Evolutionary conservation across 2,329 filamentous ascomycete genomes (phyloP), one percentile per base, ranked within the genome.

Genomic region (Colletotrichum sojae): DNA sequence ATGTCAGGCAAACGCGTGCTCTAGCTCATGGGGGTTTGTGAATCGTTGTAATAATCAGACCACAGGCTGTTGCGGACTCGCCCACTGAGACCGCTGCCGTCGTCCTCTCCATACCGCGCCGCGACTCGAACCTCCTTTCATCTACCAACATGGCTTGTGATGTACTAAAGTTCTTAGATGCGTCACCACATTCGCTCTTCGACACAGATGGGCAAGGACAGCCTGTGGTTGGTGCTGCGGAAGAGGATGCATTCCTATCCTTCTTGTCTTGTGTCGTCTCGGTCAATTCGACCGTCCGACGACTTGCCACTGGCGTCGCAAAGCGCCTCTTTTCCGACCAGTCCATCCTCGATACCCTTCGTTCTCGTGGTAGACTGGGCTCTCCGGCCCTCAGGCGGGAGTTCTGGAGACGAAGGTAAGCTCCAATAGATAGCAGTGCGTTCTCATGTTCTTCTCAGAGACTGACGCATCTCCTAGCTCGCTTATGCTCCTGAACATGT

Each of bases 141-240:
- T 82, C 81, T 22, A 77, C 80, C 22, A 77, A 79, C 54, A 81
- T 88, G 73, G 79, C 85, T 25, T 84, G 83, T 74, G 84, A 83
- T 67, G 88, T 90, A 59, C 79, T 91, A 12, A 81, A 83, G 49
- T 91, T 91, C 66, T 76, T 91, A 12, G 83, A 88, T 71, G 83
- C 85, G 6, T 88, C 85, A 1, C 86, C 71, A 3, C 60, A 81
- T 59, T 84, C 83, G 2, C 76, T 88, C 3, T 85, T 87, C 59
- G 78, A 82, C 62, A 81, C 79, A 9, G 39, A 63, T 40, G 39
- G 67, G 9, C 51, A 27, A 20, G 55, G 31, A 12, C 61, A 69
- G 31, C 18, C 55, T 20, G 39, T 31, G 27, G 13, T 54, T n/a
- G 43, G 36, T 9, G 55, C 43, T 16, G 39, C 55, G 6, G 68